These are phyloP conservation scores for Limonium bicolor DNA, from an alignment of 148 eudicot species.

Conservation along the genomic window DNA sequence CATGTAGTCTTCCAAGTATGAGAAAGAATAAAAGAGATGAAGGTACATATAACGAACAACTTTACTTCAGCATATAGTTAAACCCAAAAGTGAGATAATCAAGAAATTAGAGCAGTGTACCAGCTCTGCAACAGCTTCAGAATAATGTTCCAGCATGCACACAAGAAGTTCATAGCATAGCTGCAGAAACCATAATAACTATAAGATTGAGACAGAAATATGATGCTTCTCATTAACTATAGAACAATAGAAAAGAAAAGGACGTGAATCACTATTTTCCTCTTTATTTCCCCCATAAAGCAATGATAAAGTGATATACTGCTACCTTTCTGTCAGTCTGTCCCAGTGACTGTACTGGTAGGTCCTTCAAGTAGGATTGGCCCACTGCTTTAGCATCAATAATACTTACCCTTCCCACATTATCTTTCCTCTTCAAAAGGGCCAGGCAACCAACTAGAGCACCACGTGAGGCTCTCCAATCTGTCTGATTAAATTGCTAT, in stretches of 20 bases:
- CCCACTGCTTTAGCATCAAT: constrained; percentile 48
- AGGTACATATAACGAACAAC: too few relatives aligned
- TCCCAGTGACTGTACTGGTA: constrained; percentile 71
- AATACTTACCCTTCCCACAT: constrained; percentile 34
- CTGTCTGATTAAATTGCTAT: constrained; percentile 48
- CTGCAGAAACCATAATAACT: constrained; percentile 28
- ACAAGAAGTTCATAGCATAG: constrained; percentile 79
- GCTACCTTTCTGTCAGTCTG: constrained; percentile 87
- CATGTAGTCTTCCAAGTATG: too few relatives aligned
- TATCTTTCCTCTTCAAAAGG: constrained; percentile 57
- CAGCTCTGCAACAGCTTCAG: constrained; percentile 32
- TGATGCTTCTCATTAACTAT: too few relatives aligned
- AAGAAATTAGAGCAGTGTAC: too few relatives aligned
- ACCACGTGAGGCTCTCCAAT: constrained; percentile 93
- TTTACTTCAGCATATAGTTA: too few relatives aligned
- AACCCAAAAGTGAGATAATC: too few relatives aligned
- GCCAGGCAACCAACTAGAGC: constrained; percentile 91
- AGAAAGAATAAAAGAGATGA: too few relatives aligned
- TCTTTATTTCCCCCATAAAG: too few relatives aligned
- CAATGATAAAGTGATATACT: too few relatives aligned
- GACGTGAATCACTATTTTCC: not conserved
- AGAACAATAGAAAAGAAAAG: not conserved
- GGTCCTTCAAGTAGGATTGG: constrained; percentile 42
- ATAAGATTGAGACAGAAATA: constrained; percentile 1
- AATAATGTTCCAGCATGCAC: constrained; percentile 45